These are phyloP conservation scores for Neofusicoccum kwambonambiense DNA, from an alignment of 2,329 filamentous ascomycete genomes.

Conservation along the genomic window DNA sequence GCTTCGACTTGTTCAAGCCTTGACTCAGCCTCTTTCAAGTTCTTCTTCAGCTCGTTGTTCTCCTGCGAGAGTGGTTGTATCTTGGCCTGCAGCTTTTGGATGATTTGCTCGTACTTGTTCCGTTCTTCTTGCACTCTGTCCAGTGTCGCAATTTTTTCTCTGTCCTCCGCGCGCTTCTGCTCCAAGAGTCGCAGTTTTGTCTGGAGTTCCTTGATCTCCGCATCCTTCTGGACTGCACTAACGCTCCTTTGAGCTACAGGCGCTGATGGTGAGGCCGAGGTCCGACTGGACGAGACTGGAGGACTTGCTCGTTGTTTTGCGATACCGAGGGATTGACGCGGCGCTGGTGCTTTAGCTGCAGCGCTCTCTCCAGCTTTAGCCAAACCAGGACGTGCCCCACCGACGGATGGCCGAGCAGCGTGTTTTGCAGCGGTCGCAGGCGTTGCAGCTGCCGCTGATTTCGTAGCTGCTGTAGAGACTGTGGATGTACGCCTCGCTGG, in stretches of 20 bases:
- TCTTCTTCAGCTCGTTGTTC: constrained; percentile 70
- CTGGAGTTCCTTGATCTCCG: constrained; percentile 82
- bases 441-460: not conserved
- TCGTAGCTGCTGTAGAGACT: constrained; percentile 6
- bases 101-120: constrained; percentile 77
- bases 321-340: constrained; percentile 1
- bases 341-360: constrained; percentile 1
- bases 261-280: constrained; percentile 1
- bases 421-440: constrained; percentile 3
- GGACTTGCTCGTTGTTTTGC: constrained; percentile 17
- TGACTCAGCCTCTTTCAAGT: constrained; percentile 72
- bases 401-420: not conserved
- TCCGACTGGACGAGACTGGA: constrained; percentile 18
- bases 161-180: constrained; percentile 80
- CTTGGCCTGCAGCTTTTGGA: constrained; percentile 87
- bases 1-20: constrained; percentile 69
- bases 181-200: constrained; percentile 84
- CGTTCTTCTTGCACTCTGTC: constrained; percentile 74
- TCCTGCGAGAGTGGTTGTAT: constrained; percentile 84
- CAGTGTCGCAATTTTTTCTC: constrained; percentile 77
- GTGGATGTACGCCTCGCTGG: constrained; percentile 16
- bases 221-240: constrained; percentile 27
- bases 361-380: constrained; percentile 2
- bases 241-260: constrained; percentile 11
- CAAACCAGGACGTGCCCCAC: constrained; percentile 1